phyloP scores from a whole-genome alignment of 2,329 filamentous ascomycete species.

The Fusarium stilboides region DNA sequence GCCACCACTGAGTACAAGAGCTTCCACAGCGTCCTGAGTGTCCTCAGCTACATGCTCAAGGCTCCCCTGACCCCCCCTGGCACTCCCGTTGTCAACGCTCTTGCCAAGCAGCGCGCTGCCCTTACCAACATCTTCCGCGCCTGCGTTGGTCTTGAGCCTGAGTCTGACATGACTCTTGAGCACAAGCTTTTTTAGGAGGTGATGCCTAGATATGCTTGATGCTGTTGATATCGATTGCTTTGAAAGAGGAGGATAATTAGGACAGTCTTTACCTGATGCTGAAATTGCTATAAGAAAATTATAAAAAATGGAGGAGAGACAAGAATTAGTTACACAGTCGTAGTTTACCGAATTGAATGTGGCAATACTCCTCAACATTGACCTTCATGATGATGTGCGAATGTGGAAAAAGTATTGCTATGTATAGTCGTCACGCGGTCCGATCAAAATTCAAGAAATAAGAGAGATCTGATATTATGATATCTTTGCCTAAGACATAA shows the following conservation, averaged over 20 bases:
- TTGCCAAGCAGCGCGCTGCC: slow-evolving; percentile 95
- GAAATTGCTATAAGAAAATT: slow-evolving; percentile 9
- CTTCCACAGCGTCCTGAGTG: slow-evolving; percentile 97
- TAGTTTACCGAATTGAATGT: slow-evolving; percentile 46
- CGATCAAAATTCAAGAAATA: too few species aligned
- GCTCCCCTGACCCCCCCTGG: slow-evolving; percentile 94
- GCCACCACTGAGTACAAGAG: slow-evolving; percentile 81
- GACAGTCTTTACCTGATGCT: slow-evolving; percentile 39
- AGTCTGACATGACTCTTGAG: slow-evolving; percentile 99
- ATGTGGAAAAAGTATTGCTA: too few species aligned
- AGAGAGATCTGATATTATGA: too few species aligned
- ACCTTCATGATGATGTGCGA: not conserved
- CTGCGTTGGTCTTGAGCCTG: slow-evolving; percentile 95
- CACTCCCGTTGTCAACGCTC: slow-evolving; percentile 94
- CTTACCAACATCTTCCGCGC: slow-evolving; percentile 99
- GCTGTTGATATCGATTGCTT: slow-evolving; percentile 8
- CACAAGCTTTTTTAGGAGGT: slow-evolving; percentile 88
- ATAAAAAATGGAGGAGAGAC: slow-evolving; percentile 36
- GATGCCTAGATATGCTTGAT: not conserved
- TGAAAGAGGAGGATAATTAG: slow-evolving; percentile 13
- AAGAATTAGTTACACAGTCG: slow-evolving; percentile 36
- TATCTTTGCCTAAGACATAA: too few species aligned
- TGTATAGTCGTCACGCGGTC: too few species aligned
- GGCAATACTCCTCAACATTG: slow-evolving; percentile 37
- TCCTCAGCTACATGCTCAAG: slow-evolving; percentile 99